Percentiles rank a stretch among this genome's conserved stretches.
Conservation (phyloP, 345 rosid genomes). For the Euphorbia peplus region DNA sequence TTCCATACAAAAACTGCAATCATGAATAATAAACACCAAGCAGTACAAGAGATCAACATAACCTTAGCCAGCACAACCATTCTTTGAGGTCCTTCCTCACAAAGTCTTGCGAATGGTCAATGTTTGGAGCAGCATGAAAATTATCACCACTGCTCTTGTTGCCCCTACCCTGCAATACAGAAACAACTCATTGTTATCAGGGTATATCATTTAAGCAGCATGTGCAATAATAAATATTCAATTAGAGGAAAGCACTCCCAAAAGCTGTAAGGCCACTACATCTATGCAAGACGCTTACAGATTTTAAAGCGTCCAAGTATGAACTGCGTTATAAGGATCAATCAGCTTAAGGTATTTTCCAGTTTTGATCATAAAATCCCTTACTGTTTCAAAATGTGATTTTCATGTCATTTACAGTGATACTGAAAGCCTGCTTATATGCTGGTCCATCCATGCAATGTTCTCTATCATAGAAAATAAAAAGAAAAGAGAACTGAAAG, state of each 20-base stretch:
- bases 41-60: background rate
- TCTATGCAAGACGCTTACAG: background rate
- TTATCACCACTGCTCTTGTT: constrained; percentile 96
- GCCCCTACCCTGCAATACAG: constrained; percentile 74
- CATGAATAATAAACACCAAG: background rate
- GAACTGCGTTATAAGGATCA: background rate
- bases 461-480: too few species aligned
- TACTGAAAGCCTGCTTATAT: background rate
- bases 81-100: constrained; percentile 91
- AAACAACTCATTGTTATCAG: constrained; percentile 4
- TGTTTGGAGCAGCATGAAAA: constrained; percentile 99
- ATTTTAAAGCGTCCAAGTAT: background rate
- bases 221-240: constrained; percentile 6
- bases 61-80: constrained; percentile 97
- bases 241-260: constrained; percentile 10
- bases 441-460: background rate
- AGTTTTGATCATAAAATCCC: too few species aligned
- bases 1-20: background rate
- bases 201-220: background rate
- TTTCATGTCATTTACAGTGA: background rate
- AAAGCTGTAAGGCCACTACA: background rate
- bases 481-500: background rate
- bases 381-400: background rate
- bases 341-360: background rate
- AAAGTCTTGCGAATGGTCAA: constrained; percentile 96